Conservation (phyloP, 306 rosid species). For the Coriaria nepalensis region DNA sequence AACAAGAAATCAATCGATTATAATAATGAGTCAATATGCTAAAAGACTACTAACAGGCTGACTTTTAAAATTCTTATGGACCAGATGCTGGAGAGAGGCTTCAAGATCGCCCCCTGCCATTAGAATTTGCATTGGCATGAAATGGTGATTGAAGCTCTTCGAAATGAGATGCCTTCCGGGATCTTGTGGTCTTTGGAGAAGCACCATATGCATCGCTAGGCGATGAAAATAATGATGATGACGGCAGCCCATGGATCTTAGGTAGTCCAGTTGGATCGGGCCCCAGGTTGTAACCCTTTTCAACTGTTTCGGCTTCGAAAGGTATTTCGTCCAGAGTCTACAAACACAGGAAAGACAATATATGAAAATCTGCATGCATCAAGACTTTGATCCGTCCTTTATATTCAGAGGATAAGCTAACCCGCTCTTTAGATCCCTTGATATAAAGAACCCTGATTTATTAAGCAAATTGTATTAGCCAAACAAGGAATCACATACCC, state of each 20-base stretch:
- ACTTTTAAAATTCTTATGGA: too few relatives aligned
- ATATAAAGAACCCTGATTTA: too few relatives aligned
- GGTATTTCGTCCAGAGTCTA: conserved; percentile 93
- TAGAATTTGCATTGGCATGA: conserved; percentile 54
- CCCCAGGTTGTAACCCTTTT: conserved; percentile 67
- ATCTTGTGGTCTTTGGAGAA: conserved; percentile 57
- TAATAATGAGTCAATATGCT: too few relatives aligned
- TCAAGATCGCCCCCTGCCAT: conserved; percentile 55
- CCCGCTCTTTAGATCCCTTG: too few relatives aligned
- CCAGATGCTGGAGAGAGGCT: too few relatives aligned
- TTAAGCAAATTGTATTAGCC: background rate
- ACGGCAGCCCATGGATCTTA: conserved; percentile 66
- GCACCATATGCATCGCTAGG: conserved; percentile 43
- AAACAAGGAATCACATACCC: conserved; percentile 35
- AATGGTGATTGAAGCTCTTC: conserved; percentile 69
- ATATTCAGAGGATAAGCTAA: too few relatives aligned
- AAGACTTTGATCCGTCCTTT: too few relatives aligned
- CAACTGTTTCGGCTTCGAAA: conserved; percentile 86
- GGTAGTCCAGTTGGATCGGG: conserved; percentile 80
- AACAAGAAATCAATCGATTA: too few relatives aligned
- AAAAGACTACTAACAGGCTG: too few relatives aligned
- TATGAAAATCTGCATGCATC: background rate
- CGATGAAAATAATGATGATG: conserved; percentile 58
- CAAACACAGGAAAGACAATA: conserved; percentile 10
- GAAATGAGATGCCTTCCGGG: conserved; percentile 73